Percentiles rank a stretch among this genome's conserved stretches.
phyloP scores from a whole-genome alignment of 139 green algal species.

The Parachlorella kessleri region DNA sequence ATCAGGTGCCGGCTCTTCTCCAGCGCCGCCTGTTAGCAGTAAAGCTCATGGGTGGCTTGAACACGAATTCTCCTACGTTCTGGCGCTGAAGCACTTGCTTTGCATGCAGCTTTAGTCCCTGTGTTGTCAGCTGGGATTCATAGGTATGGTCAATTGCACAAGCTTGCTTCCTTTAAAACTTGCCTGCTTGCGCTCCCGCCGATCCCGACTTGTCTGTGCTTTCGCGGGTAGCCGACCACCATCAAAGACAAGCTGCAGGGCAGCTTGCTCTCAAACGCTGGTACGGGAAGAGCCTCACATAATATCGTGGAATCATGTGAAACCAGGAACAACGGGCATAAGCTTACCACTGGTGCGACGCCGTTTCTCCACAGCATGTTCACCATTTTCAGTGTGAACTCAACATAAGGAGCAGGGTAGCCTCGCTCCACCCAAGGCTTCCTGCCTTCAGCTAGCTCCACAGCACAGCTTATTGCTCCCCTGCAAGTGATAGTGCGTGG shows the following conservation, averaged over 20 bases:
- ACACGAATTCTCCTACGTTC: not conserved
- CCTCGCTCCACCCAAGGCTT: conserved; percentile 17
- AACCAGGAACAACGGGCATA: not conserved
- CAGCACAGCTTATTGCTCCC: conserved; percentile 79
- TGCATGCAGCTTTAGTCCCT: not conserved
- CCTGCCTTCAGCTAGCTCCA: conserved; percentile 75
- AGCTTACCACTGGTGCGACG: conserved; percentile 66
- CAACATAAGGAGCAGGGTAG: conserved; percentile 59
- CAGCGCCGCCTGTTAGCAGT: not conserved
- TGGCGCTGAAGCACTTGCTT: not conserved
- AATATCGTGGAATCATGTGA: not conserved
- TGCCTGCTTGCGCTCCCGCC: conserved; percentile 12
- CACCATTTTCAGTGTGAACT: conserved; percentile 82
- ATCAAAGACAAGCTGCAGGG: conserved; percentile 37
- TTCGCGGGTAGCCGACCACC: conserved; percentile 32
- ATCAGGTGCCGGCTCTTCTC: not conserved
- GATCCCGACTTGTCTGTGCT: not conserved
- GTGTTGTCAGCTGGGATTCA: no score
- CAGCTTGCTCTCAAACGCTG: not conserved
- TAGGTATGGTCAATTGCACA: no score
- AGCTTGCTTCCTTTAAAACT: no score
- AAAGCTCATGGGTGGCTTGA: not conserved
- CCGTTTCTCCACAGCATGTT: conserved; percentile 70
- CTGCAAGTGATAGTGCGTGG: conserved; percentile 22
- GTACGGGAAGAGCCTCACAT: not conserved